Conservation (phyloP, 1,284 basidiomycete genomes). For the Xerocomus nothofagi region DNA sequence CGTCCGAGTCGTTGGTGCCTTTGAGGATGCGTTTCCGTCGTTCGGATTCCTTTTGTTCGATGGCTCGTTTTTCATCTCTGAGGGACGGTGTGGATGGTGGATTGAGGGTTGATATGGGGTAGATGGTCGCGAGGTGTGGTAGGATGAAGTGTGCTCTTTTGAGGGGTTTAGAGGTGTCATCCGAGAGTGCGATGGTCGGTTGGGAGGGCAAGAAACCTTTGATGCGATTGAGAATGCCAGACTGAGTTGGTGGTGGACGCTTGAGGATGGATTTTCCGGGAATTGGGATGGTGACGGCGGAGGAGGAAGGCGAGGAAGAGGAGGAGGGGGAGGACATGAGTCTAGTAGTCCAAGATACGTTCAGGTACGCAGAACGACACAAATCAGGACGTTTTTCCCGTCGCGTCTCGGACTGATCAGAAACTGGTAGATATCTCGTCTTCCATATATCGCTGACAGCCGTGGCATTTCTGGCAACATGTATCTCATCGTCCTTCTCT, state of each 20-base stretch:
- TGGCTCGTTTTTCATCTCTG: conserved; percentile 70
- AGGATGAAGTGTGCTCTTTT: conserved; percentile 86
- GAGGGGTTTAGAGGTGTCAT: conserved; percentile 53
- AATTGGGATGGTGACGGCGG: conserved; percentile 71
- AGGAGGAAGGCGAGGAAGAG: conserved; percentile 65
- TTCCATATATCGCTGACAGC: no score
- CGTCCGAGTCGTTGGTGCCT: conserved; percentile 49
- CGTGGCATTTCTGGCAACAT: no score
- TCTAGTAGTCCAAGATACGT: no score
- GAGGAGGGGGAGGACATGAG: no score
- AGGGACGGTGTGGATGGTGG: conserved; percentile 76
- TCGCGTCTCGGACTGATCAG: no score
- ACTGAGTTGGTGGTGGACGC: conserved; percentile 66
- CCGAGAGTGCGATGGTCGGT: conserved; percentile 22
- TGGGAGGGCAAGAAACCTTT: conserved; percentile 41
- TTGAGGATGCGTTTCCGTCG: conserved; percentile 60
- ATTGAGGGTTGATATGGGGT: conserved; percentile 79
- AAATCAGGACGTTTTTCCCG: no score
- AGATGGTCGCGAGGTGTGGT: conserved; percentile 78
- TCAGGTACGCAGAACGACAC: no score
- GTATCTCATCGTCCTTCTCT: no score
- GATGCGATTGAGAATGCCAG: conserved; percentile 71
- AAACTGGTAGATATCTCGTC: no score
- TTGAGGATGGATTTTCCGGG: conserved; percentile 80
- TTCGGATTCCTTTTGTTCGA: conserved; percentile 67